Evolutionary conservation across 257 asterid species (phyloP), one percentile per base, ranked within the genome.

Genomic region (Gentiana macrophylla): DNA sequence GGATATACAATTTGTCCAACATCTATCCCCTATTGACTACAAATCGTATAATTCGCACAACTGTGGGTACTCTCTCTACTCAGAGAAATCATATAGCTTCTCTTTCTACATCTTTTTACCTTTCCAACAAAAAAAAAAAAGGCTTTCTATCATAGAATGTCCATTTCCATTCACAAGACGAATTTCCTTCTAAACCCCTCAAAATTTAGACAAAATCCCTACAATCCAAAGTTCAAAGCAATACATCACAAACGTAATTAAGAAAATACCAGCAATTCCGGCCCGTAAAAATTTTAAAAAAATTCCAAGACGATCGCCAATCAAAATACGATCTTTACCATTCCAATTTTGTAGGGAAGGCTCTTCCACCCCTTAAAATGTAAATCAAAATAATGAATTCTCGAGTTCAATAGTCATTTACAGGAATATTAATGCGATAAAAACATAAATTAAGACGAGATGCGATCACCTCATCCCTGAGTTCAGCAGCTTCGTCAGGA

Each of bases 381-480:
- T 11, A 37, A 62, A 32, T 2, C 46, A 38, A 53, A 47, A 61
- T 33, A 11, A 43, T 63, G 55, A 44, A 0, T 13, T 57, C 37
- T 24, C 43, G 11, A 57, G 2, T 15, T 10, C 43, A 32, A 24
- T 44, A 58, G 66, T 50, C 12, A 43, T 32, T 35, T 34, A 56
- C 32, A 52, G 55, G 32, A 46, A 68, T 61, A 45, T 38, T 61
- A 62, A 57, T 15, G 49, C 12, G 37, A 56, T 6, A 50, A 33
- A 48, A 24, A 32, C 37, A 36, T 35, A 3, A 35, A 49, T 4
- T 38, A 35, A 9, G 60, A 1, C 32, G 7, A 63, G 12, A 24
- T 35, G 52, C 12, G n/a, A 32, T 55, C 15, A 91, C 98, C 94
- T 91, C 98, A 62, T 87, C 93, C 75, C 97, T 78, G 74, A 87